Conservation (phyloP, 2,329 filamentous ascomycete species). For the Fusarium mangiferae region DNA sequence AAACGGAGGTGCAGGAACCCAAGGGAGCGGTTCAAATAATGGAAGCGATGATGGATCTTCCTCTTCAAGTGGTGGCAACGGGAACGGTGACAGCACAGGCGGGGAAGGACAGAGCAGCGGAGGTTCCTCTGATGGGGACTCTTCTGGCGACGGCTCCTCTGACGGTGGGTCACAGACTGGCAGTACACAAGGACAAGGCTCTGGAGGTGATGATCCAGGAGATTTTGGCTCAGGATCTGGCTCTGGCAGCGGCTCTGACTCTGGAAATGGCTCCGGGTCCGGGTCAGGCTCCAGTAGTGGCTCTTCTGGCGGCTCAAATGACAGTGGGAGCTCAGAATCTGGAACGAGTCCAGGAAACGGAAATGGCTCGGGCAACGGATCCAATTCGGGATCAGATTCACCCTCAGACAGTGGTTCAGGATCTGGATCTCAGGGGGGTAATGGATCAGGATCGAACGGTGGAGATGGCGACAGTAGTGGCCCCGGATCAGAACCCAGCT, state of each 20-base stretch:
- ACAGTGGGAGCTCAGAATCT: not conserved
- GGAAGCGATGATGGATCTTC: not conserved
- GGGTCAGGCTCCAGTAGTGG: not conserved
- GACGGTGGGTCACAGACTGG: not conserved
- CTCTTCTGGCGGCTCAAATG: not conserved
- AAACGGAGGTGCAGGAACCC: not conserved
- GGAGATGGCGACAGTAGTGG: not conserved
- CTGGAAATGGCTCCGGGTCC: not conserved
- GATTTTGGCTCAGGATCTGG: not conserved
- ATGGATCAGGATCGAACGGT: not conserved
- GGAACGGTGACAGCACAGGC: not conserved
- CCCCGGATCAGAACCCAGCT: not conserved
- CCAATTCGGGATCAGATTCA: not conserved
- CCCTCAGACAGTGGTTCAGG: not conserved
- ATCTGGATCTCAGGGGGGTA: not conserved
- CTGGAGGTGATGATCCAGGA: not conserved
- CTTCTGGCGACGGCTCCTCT: not conserved
- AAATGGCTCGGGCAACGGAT: not conserved
- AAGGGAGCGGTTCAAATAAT: not conserved
- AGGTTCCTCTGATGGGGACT: not conserved
- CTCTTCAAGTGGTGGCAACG: not conserved
- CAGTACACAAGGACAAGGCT: constrained; percentile 1
- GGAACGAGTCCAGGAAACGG: not conserved
- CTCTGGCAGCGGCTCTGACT: not conserved
- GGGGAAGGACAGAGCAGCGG: not conserved